A percentile compares a stretch with the other conserved stretches of the same genome.
phyloP scores from a whole-genome alignment of 192 early-diverging fungal species.

The Rhizophagus sp. region DNA sequence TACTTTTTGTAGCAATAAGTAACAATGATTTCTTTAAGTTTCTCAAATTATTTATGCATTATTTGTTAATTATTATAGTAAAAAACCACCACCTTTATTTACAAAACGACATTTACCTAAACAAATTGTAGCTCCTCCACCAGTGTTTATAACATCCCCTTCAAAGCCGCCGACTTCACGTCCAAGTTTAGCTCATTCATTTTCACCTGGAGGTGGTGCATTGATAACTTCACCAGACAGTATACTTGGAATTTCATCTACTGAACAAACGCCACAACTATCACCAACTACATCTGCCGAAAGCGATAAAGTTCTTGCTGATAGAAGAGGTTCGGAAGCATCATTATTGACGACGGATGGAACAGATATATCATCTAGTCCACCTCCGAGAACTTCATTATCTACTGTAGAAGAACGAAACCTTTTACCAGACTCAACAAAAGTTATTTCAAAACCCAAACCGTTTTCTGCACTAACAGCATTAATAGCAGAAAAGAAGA shows the following conservation, averaged over 20 bases:
- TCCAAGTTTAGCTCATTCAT: slow-evolving; percentile 10
- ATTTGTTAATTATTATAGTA: slow-evolving; percentile 28
- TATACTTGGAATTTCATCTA: slow-evolving; percentile 24
- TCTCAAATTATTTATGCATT: neutral
- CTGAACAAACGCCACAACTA: slow-evolving; percentile 28
- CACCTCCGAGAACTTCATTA: slow-evolving; percentile 34
- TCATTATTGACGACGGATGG: slow-evolving; percentile 14
- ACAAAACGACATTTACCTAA: slow-evolving; percentile 38
- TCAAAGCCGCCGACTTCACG: slow-evolving; percentile 42
- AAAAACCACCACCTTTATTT: slow-evolving; percentile 38
- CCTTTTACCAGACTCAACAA: slow-evolving; percentile 26
- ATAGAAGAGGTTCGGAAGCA: slow-evolving; percentile 21
- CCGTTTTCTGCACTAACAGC: slow-evolving; percentile 60
- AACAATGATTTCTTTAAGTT: neutral
- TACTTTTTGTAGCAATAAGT: neutral
- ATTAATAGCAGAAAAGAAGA: slow-evolving; percentile 63
- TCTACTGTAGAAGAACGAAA: slow-evolving; percentile 8
- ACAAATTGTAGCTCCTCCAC: slow-evolving; percentile 43
- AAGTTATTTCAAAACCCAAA: slow-evolving; percentile 29
- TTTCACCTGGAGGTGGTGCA: slow-evolving; percentile 6
- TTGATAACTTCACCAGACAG: slow-evolving; percentile 31
- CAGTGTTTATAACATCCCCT: slow-evolving; percentile 48
- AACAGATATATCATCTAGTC: slow-evolving; percentile 32
- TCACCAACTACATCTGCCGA: slow-evolving; percentile 29
- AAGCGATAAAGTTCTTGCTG: slow-evolving; percentile 16